phyloP scores from a whole-genome alignment of 805 yeast genomes.

The Scheffersomyces ergatensis region DNA sequence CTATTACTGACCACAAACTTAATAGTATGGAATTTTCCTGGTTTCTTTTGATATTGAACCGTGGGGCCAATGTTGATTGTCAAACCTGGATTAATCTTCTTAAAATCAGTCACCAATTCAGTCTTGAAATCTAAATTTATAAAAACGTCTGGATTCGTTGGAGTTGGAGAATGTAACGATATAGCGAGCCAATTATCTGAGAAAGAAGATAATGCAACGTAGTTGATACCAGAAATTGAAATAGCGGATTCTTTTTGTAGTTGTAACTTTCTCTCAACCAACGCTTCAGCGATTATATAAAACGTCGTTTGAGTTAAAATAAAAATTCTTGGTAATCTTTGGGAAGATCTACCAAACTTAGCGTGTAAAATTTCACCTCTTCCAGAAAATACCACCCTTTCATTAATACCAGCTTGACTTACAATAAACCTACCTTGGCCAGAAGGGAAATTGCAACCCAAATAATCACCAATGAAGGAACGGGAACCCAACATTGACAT shows the following conservation, averaged over 20 bases:
- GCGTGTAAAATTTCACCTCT: constrained; percentile 79
- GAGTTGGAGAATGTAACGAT: constrained; percentile 45
- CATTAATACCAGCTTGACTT: constrained; percentile 67
- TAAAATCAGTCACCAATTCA: constrained; percentile 76
- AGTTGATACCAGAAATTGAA: constrained; percentile 56
- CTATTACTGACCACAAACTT: constrained; percentile 60
- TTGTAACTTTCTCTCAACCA: constrained; percentile 55
- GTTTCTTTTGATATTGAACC: constrained; percentile 84
- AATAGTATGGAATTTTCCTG: constrained; percentile 77
- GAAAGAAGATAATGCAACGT: constrained; percentile 65
- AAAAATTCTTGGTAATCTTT: constrained; percentile 68
- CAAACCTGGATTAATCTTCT: constrained; percentile 55
- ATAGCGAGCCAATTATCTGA: constrained; percentile 94
- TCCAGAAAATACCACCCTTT: constrained; percentile 69
- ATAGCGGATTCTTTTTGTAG: constrained; percentile 65
- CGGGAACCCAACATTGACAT: constrained; percentile 85
- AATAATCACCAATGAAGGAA: constrained; percentile 91
- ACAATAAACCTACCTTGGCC: constrained; percentile 76
- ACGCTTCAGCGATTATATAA: constrained; percentile 69
- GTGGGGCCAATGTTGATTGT: constrained; percentile 67
- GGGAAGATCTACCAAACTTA: constrained; percentile 91
- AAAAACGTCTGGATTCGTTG: constrained; percentile 70
- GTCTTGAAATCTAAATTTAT: constrained; percentile 84
- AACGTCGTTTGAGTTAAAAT: constrained; percentile 63
- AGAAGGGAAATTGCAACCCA: constrained; percentile 70